A percentile compares a stretch with the other conserved stretches of the same genome.
Evolutionary conservation across 345 rosid species (phyloP).

Genomic region (Physaria fendleri): DNA sequence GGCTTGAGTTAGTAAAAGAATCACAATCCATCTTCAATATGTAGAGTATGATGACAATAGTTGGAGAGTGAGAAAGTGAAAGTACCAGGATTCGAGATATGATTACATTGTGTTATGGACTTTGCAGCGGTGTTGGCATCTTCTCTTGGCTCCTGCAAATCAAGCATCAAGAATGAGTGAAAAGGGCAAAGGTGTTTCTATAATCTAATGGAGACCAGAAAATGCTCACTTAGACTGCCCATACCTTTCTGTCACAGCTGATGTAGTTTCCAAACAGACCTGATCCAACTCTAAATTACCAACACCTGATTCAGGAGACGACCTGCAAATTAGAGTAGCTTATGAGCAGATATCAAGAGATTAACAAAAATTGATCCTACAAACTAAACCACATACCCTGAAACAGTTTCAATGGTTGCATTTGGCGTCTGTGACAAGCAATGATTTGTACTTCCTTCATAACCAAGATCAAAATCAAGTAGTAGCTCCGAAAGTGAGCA

Average conservation of each 20-base stretch:
- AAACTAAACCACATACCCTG: no score
- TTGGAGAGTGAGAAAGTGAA: not conserved
- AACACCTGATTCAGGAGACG: slow-evolving; percentile 45
- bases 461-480: slow-evolving; percentile 62
- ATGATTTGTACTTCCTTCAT: slow-evolving; percentile 34
- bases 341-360: slow-evolving; percentile 11
- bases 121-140: slow-evolving; percentile 46
- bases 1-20: not conserved
- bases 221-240: no score
- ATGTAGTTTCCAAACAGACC: slow-evolving; percentile 51
- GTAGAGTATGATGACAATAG: not conserved
- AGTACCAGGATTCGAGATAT: slow-evolving; percentile 67
- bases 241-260: slow-evolving; percentile 41
- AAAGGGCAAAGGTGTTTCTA: not conserved
- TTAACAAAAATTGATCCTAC: not conserved
- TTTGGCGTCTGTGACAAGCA: slow-evolving; percentile 33
- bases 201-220: not conserved
- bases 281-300: slow-evolving; percentile 37
- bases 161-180: not conserved
- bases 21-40: not conserved
- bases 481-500: slow-evolving; percentile 71
- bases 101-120: slow-evolving; percentile 56
- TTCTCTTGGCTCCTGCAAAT: slow-evolving; percentile 46
- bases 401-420: slow-evolving; percentile 28
- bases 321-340: slow-evolving; percentile 28